phyloP scores from a whole-genome alignment of 495 filamentous ascomycete species.

The Cryomyces antarcticus region DNA sequence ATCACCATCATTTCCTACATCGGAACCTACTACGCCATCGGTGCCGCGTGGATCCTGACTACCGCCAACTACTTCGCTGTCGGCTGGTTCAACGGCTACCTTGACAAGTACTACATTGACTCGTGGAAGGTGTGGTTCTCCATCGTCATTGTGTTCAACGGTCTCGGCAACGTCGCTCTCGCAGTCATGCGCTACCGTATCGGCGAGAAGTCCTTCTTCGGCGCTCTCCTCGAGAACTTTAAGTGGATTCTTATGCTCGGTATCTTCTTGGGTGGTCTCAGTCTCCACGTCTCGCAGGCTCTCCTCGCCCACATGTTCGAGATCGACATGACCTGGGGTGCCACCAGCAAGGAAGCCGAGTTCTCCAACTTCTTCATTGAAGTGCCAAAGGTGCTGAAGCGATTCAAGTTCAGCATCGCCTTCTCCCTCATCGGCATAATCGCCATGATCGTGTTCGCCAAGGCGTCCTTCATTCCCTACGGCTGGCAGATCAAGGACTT shows the following conservation, averaged over 20 bases:
- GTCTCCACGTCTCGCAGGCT: slow-evolving; percentile 26
- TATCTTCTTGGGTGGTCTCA: slow-evolving; percentile 29
- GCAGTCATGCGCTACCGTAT: slow-evolving; percentile 28
- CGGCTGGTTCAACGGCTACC: slow-evolving; percentile 28
- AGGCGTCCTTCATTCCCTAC: slow-evolving; percentile 38
- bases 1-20: slow-evolving; percentile 66
- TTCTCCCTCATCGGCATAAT: slow-evolving; percentile 40
- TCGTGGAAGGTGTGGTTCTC: slow-evolving; percentile 20
- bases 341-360: slow-evolving; percentile 34
- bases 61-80: slow-evolving; percentile 57
- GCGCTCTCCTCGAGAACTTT: slow-evolving; percentile 16
- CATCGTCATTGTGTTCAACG: slow-evolving; percentile 28
- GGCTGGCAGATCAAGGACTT: slow-evolving; percentile 56
- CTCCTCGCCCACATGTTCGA: slow-evolving; percentile 29
- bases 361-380: slow-evolving; percentile 66
- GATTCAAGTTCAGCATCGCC: slow-evolving; percentile 56
- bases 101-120: slow-evolving; percentile 29
- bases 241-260: slow-evolving; percentile 26
- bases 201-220: slow-evolving; percentile 18
- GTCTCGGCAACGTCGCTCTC: slow-evolving; percentile 26
- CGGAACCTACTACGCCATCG: slow-evolving; percentile 70
- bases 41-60: slow-evolving; percentile 60
- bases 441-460: slow-evolving; percentile 48
- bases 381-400: slow-evolving; percentile 52
- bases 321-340: slow-evolving; percentile 29